These are phyloP conservation scores for Auxenochlorella protothecoides DNA, from an alignment of 139 green algal species.

Conservation along the genomic window DNA sequence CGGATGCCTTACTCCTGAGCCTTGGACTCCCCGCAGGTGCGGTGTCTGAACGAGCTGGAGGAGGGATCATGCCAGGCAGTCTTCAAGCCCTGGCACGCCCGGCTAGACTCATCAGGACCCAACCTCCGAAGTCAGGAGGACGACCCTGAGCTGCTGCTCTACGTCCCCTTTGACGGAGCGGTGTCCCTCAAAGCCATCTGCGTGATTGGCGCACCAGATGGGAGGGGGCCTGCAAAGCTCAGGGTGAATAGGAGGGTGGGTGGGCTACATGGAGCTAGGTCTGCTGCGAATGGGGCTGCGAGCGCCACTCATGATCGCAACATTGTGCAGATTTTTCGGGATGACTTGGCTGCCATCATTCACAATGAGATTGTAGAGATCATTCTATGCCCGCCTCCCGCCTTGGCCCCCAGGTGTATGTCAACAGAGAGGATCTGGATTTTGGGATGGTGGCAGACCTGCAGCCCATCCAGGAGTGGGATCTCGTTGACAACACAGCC, in stretches of 20 bases:
- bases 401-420: conserved; percentile 30
- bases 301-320: no score
- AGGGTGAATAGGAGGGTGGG: conserved; percentile 16
- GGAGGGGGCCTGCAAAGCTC: conserved; percentile 38
- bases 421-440: conserved; percentile 80
- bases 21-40: conserved; percentile 35
- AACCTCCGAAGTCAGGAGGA: conserved; percentile 65
- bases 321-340: no score
- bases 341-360: no score
- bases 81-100: conserved; percentile 57
- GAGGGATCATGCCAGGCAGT: conserved; percentile 42
- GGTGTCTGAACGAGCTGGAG: conserved; percentile 66
- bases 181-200: conserved; percentile 77
- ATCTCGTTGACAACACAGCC: conserved; percentile 49
- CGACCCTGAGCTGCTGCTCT: conserved; percentile 79
- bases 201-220: conserved; percentile 45
- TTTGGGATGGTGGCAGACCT: conserved; percentile 46
- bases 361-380: neutral
- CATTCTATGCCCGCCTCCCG: neutral
- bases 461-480: conserved; percentile 67
- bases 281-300: no score
- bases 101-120: conserved; percentile 28
- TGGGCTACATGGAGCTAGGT: no score
- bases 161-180: conserved; percentile 72
- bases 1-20: neutral